Percentiles rank a stretch among this genome's conserved stretches.
Conservation (phyloP, 768 basidiomycete genomes). For the Saitozyma podzolica region DNA sequence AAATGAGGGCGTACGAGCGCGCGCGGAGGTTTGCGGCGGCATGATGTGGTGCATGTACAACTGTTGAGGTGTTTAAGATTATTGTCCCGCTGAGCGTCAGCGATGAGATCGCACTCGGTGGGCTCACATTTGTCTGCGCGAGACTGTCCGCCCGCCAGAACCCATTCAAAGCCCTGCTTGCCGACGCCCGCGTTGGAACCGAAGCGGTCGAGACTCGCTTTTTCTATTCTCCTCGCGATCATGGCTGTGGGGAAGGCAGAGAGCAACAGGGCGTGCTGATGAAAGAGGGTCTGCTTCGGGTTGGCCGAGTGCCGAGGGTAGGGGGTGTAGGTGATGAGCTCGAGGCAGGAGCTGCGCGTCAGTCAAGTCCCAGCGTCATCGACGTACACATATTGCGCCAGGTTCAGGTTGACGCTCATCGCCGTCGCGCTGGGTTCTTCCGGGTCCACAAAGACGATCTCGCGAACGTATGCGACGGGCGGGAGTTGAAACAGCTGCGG, state of each 20-base stretch:
- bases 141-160: conserved; percentile 48
- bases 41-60: conserved; percentile 3
- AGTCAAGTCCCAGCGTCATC: background rate
- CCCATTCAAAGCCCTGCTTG: conserved; percentile 85
- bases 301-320: conserved; percentile 3
- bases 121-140: background rate
- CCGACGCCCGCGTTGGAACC: conserved; percentile 89
- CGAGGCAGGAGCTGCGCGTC: conserved; percentile 57
- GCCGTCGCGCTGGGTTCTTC: conserved; percentile 74
- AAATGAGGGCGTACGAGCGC: conserved; percentile 40
- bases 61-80: background rate
- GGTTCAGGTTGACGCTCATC: conserved; percentile 86
- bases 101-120: background rate
- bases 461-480: conserved; percentile 82
- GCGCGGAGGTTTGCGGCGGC: conserved; percentile 32
- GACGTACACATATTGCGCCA: conserved; percentile 92
- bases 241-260: conserved; percentile 38
- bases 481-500: conserved; percentile 34
- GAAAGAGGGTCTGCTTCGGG: conserved; percentile 58
- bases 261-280: conserved; percentile 82
- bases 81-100: background rate
- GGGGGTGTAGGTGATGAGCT: conserved; percentile 83
- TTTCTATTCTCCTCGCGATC: conserved; percentile 78
- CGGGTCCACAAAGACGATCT: conserved; percentile 91
- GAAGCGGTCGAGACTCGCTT: conserved; percentile 82